A percentile compares a stretch with the other conserved stretches of the same genome.
Conservation (phyloP, 345 rosid genomes). For the Gynandropsis gynandra region DNA sequence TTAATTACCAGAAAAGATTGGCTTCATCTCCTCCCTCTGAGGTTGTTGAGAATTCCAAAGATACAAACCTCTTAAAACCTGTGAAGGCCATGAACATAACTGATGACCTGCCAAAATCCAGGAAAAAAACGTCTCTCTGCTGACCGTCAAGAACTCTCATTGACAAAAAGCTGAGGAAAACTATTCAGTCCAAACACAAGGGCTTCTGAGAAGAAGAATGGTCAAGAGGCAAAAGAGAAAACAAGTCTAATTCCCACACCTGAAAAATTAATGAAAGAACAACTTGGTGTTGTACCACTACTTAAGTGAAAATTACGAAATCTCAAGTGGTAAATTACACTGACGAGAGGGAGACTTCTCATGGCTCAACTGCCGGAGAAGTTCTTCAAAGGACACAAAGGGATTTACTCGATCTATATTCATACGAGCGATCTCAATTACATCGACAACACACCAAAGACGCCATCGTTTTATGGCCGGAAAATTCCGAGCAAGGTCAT, state of each 20-base stretch:
- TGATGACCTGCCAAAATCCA: constrained; percentile 46
- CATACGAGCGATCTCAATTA: constrained; percentile 55
- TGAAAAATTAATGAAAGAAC: constrained; percentile 37
- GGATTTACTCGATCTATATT: constrained; percentile 54
- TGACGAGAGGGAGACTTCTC: constrained; percentile 56
- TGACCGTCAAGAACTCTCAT: constrained; percentile 69
- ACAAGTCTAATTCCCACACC: constrained; percentile 27
- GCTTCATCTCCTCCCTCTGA: constrained; percentile 38
- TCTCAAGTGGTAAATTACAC: constrained; percentile 34
- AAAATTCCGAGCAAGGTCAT: constrained; percentile 72
- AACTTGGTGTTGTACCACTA: constrained; percentile 20
- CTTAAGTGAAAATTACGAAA: constrained; percentile 33
- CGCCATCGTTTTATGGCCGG: constrained; percentile 49
- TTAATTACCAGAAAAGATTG: constrained; percentile 21
- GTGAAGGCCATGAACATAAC: too few species aligned
- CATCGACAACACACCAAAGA: constrained; percentile 31
- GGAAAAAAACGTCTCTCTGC: constrained; percentile 70
- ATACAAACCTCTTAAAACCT: too few species aligned
- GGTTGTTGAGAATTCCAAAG: too few species aligned
- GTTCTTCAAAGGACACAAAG: constrained; percentile 65
- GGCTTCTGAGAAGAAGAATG: too few species aligned
- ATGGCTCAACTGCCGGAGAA: constrained; percentile 81
- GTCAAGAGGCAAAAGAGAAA: constrained; percentile 31
- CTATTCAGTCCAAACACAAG: constrained; percentile 39
- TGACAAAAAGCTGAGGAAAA: constrained; percentile 70